Evolutionary conservation across 148 eudicot species (phyloP).

Genomic region (Vaccinium myrtillus): DNA sequence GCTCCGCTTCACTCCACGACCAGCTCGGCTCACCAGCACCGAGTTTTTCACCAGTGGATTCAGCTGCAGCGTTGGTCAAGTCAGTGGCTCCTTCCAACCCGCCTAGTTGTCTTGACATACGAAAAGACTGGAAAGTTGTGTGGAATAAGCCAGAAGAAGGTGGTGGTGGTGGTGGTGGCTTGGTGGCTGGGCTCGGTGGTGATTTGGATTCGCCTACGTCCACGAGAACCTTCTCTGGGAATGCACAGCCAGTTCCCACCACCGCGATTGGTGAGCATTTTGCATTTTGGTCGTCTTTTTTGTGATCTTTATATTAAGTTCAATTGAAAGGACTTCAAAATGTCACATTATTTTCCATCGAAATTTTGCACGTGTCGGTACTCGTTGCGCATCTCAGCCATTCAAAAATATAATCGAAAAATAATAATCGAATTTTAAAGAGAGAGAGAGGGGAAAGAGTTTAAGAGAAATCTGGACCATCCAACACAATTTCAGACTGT

Average conservation of each 20-base stretch:
- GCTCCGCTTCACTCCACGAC: conserved; percentile 22
- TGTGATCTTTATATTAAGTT: no score
- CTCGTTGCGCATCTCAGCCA: no score
- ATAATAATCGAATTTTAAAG: no score
- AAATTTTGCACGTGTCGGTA: no score
- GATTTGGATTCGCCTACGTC: conserved; percentile 69
- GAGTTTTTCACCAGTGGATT: conserved; percentile 4
- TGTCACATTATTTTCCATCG: no score
- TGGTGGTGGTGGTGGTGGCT: conserved; percentile 15
- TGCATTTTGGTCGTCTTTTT: conserved; percentile 28
- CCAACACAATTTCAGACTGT: no score
- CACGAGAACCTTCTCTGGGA: conserved; percentile 57
- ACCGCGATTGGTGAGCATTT: conserved; percentile 16
- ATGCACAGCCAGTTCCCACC: background rate
- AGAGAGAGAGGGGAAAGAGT: no score
- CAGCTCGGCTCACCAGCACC: conserved; percentile 9
- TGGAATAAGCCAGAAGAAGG: conserved; percentile 28
- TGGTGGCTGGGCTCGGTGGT: background rate
- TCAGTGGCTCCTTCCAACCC: conserved; percentile 22
- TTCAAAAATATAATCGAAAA: no score
- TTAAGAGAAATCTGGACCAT: no score
- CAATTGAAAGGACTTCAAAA: no score
- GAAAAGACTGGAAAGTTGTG: conserved; percentile 49
- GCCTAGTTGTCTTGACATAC: conserved; percentile 47
- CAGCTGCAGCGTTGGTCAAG: conserved; percentile 17